Percentiles rank a stretch among this genome's conserved stretches.
Evolutionary conservation across 1,139 yeast genomes (phyloP).

Genomic region (Hyphopichia burtonii): DNA sequence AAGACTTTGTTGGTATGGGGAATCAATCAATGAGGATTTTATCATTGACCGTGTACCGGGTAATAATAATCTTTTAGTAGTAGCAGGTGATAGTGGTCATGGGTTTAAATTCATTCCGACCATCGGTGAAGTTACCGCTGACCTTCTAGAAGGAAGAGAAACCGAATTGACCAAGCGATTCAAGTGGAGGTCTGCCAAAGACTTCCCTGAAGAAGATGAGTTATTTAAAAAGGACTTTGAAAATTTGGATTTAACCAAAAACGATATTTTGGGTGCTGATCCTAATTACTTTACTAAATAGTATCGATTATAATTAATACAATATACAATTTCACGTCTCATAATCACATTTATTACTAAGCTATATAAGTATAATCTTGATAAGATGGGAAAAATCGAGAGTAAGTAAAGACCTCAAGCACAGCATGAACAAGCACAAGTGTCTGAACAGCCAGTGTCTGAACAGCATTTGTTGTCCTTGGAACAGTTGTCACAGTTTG

Average conservation of each 20-base stretch:
- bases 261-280: background rate
- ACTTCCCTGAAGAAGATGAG: background rate
- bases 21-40: conserved; percentile 35
- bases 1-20: conserved; percentile 31
- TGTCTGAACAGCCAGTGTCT: too few relatives aligned
- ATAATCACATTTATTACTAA: too few relatives aligned
- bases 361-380: too few relatives aligned
- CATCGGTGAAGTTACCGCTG: conserved; percentile 23
- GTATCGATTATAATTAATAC: background rate
- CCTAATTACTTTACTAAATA: background rate
- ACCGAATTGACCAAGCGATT: conserved; percentile 19
- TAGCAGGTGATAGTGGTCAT: conserved; percentile 42
- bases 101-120: conserved; percentile 27
- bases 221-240: background rate
- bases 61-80: conserved; percentile 27
- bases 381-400: too few relatives aligned
- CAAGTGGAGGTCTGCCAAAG: conserved; percentile 20
- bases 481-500: too few relatives aligned
- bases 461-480: too few relatives aligned
- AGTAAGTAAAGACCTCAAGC: too few relatives aligned
- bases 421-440: too few relatives aligned
- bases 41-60: conserved; percentile 33
- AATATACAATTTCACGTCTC: too few relatives aligned
- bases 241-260: background rate
- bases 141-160: conserved; percentile 17